phyloP scores from a whole-genome alignment of 179 eudicot species.

The Camellia oleifera region DNA sequence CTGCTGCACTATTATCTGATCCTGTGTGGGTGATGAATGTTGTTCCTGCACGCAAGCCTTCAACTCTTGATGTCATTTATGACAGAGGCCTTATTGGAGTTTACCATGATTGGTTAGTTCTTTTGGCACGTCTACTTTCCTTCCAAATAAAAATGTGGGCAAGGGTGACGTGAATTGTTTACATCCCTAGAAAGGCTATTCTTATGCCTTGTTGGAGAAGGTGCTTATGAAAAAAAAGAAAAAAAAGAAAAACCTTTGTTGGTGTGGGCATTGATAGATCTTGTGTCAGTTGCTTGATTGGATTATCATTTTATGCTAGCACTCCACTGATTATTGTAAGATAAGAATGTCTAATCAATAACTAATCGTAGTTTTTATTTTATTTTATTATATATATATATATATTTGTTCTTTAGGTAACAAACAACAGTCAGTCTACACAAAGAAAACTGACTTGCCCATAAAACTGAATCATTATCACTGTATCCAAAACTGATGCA shows the following conservation, averaged over 20 bases:
- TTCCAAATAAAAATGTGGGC: background rate
- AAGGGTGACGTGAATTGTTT: background rate
- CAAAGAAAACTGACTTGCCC: slow-evolving; percentile 1
- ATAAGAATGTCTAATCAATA: no score
- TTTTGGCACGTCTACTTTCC: slow-evolving; percentile 11
- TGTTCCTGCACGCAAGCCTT: slow-evolving; percentile 70
- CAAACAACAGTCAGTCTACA: background rate
- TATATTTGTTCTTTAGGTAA: background rate
- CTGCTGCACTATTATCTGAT: slow-evolving; percentile 80
- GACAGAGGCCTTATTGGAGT: slow-evolving; percentile 93
- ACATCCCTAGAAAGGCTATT: background rate
- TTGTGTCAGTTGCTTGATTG: background rate
- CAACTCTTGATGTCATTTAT: slow-evolving; percentile 76
- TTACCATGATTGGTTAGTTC: slow-evolving; percentile 90
- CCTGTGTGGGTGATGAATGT: slow-evolving; percentile 99
- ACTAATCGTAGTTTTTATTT: no score
- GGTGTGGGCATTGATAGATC: no score
- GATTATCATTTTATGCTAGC: background rate
- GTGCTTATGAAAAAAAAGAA: background rate
- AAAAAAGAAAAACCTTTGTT: background rate
- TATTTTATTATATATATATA: no score
- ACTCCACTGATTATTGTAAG: no score
- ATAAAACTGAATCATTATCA: background rate
- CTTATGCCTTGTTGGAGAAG: background rate
- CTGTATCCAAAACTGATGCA: background rate